phyloP scores from a whole-genome alignment of 306 rosid species.

The Chamaecrista fasciculata region DNA sequence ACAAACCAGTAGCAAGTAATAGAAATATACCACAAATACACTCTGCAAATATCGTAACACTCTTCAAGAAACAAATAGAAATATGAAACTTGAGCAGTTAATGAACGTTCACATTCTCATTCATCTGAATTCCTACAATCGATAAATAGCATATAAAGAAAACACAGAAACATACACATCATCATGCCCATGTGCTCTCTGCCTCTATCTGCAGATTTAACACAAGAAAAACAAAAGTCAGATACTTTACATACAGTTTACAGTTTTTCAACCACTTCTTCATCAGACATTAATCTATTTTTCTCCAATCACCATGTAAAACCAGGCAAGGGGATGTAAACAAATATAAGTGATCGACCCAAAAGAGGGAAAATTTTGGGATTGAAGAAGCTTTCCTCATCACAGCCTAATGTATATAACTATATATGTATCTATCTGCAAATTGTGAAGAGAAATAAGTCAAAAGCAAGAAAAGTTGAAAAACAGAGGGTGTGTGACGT shows the following conservation, averaged over 20 bases:
- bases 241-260: too few species aligned
- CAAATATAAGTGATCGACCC: too few species aligned
- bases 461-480: conserved; percentile 48
- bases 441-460: conserved; percentile 37
- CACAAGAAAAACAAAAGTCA: background rate
- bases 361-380: too few species aligned
- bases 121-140: conserved; percentile 31
- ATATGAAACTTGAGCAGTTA: conserved; percentile 1
- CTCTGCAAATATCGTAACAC: conserved; percentile 26
- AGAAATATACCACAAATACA: background rate
- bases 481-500: conserved; percentile 34
- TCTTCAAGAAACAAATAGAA: conserved; percentile 22
- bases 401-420: too few species aligned
- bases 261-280: too few species aligned
- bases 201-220: conserved; percentile 22
- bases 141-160: conserved; percentile 32
- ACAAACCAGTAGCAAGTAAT: background rate
- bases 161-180: conserved; percentile 30
- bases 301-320: conserved; percentile 16
- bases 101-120: background rate
- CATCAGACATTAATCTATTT: too few species aligned
- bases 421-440: background rate
- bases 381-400: too few species aligned
- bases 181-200: conserved; percentile 41
- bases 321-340: too few species aligned